A percentile compares a stretch with the other conserved stretches of the same genome.
Evolutionary conservation across 805 yeast genomes (phyloP).

Genomic region (Crinitomyces ghanaensis): DNA sequence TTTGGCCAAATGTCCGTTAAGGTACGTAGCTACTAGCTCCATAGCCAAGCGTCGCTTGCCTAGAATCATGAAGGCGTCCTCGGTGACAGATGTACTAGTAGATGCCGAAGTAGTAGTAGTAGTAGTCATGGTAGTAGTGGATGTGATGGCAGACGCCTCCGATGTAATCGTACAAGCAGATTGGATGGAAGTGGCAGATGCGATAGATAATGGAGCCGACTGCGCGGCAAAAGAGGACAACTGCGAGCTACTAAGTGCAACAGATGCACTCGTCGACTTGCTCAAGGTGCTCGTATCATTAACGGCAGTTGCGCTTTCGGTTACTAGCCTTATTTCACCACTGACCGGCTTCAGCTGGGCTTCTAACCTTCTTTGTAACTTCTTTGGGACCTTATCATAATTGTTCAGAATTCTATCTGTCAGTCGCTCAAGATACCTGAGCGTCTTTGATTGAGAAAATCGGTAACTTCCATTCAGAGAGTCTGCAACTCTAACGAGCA

Average conservation of each 20-base stretch:
- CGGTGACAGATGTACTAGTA: neutral
- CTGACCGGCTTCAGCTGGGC: no score
- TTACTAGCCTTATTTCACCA: no score
- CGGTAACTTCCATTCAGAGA: slow-evolving; percentile 3
- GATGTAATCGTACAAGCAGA: neutral
- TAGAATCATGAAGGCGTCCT: slow-evolving; percentile 7
- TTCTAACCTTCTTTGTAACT: no score
- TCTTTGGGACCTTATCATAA: no score
- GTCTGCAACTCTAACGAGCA: no score
- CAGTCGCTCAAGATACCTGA: slow-evolving; percentile 2
- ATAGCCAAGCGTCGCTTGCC: slow-evolving; percentile 13
- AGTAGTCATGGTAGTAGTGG: neutral
- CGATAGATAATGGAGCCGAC: neutral
- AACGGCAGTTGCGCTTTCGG: no score
- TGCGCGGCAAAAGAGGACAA: no score
- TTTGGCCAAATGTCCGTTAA: slow-evolving; percentile 6
- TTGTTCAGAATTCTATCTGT: no score
- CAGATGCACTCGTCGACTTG: no score
- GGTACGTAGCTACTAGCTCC: slow-evolving; percentile 10
- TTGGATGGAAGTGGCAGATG: neutral
- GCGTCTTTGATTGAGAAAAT: slow-evolving; percentile 3
- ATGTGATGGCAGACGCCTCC: neutral
- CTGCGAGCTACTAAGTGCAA: no score
- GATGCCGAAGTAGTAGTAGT: neutral
- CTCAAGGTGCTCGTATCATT: no score